Conservation (phyloP, 1,284 basidiomycete species). For the Meripilus lineatus region DNA sequence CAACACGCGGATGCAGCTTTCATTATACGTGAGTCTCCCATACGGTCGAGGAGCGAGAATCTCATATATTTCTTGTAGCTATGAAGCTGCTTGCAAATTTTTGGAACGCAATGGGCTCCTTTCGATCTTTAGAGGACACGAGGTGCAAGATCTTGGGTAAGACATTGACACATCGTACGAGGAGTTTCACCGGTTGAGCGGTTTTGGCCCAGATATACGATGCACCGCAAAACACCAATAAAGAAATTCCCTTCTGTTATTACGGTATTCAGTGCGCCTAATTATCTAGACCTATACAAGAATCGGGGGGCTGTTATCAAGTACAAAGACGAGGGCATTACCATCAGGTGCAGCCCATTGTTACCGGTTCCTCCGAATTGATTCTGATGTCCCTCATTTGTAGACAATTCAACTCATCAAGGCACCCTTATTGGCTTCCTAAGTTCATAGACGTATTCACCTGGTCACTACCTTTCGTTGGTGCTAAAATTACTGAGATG, state of each 20-base stretch:
- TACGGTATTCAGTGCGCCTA: slow-evolving; percentile 95
- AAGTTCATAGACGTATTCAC: slow-evolving; percentile 99
- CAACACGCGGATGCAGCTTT: slow-evolving; percentile 90
- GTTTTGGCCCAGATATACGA: slow-evolving; percentile 64
- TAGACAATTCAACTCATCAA: slow-evolving; percentile 94
- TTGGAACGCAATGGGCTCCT: slow-evolving; percentile 89
- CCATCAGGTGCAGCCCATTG: too few species aligned
- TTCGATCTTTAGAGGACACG: slow-evolving; percentile 92
- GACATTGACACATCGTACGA: too few species aligned
- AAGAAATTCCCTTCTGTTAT: slow-evolving; percentile 93
- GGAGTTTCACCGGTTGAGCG: too few species aligned
- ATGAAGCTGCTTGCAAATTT: slow-evolving; percentile 90
- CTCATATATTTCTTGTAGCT: slow-evolving; percentile 40
- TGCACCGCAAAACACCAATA: slow-evolving; percentile 95
- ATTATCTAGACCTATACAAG: slow-evolving; percentile 95
- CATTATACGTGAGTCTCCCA: slow-evolving; percentile 67
- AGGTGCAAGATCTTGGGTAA: slow-evolving; percentile 91
- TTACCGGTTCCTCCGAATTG: background rate
- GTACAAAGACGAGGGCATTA: slow-evolving; percentile 96
- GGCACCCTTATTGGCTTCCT: slow-evolving; percentile 92
- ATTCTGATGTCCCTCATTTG: background rate
- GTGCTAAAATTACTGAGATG: slow-evolving; percentile 97
- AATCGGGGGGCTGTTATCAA: slow-evolving; percentile 96
- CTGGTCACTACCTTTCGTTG: slow-evolving; percentile 98
- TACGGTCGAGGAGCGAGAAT: slow-evolving; percentile 10